phyloP scores from a whole-genome alignment of 441 rosid species.

The Arabidopsis hybrid region DNA sequence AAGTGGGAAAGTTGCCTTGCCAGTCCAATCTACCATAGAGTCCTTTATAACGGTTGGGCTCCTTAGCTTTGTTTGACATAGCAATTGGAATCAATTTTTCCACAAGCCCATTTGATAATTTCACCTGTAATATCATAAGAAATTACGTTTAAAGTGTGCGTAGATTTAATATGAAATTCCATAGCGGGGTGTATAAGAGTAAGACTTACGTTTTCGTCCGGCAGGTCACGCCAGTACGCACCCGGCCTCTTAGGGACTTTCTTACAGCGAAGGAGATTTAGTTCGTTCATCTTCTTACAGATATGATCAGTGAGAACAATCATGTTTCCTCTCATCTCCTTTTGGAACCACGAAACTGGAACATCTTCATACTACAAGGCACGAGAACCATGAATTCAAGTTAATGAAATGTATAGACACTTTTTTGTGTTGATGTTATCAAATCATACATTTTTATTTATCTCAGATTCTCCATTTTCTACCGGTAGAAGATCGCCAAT shows the following conservation, averaged over 20 bases:
- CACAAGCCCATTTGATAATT: slow-evolving; percentile 63
- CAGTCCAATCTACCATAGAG: slow-evolving; percentile 88
- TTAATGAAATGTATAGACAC: background rate
- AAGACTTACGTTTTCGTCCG: slow-evolving; percentile 62
- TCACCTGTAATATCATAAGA: slow-evolving; percentile 53
- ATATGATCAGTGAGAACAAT: slow-evolving; percentile 69
- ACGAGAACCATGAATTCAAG: background rate
- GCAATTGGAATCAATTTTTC: slow-evolving; percentile 78
- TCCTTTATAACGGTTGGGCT: slow-evolving; percentile 91
- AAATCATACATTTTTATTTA: slow-evolving; percentile 54
- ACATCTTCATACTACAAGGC: slow-evolving; percentile 61
- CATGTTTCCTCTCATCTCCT: slow-evolving; percentile 61
- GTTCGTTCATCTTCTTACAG: slow-evolving; percentile 81
- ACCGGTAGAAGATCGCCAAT: slow-evolving; percentile 89
- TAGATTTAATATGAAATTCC: background rate
- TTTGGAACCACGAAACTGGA: slow-evolving; percentile 77
- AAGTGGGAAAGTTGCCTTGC: slow-evolving; percentile 94
- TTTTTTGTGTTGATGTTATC: background rate
- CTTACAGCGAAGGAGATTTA: slow-evolving; percentile 74
- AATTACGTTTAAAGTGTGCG: background rate
- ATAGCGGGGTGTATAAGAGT: background rate
- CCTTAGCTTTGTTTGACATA: slow-evolving; percentile 70
- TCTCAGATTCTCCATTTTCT: slow-evolving; percentile 64
- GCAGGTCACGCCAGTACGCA: slow-evolving; percentile 89
- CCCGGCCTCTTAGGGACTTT: slow-evolving; percentile 83